Base-by-base conservation (phyloP, 208 protist genomes). In the Trypanosoma theileri region DNA sequence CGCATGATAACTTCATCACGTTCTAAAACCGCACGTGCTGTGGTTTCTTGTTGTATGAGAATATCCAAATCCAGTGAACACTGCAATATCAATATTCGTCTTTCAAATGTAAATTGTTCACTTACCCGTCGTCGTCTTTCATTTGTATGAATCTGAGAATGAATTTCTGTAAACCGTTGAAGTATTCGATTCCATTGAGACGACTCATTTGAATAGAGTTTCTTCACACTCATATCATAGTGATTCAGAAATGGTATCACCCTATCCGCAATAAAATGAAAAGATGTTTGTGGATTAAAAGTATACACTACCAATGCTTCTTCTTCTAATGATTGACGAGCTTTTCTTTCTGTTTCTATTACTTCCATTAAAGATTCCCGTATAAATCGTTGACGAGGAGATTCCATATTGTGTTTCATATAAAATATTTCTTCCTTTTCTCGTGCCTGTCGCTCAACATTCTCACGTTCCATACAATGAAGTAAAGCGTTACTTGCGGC, bases 71-170 rank as follows among this genome's bases (percentile, higher is more conserved):
- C 28, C 4, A 60, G 35, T 21, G 46, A 45, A 31, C 35, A 65
- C 35, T 73, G 57, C 12, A 73, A 19, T 48, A 41, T 11, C 13
- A 11, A 57, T 3, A 73, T 14, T 21, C 67, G 56, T 10, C 60
- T 42, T 46, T 73, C 67, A 65, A 73, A 73, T 8, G 26, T 11
- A 53, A 73, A 73, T 42, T 66, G 67, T n/a, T 53, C 52, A 0
- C 6, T 24, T 22, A 73, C 28, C 17, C 60, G 67, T 7, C 52
- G 58, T 17, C 59, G 31, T 17, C 42, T 66, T 22, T 59, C 59
- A 10, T 63, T 16, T 8, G 59, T 16, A 11, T 21, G 13, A 42
- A 66, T 4, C 4, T 35, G 4, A 9, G 50, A 17, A 21, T 44
- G 41, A 12, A n/a, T 19, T 1, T 52, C 13, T 21, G 3, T 24